A percentile compares a stretch with the other conserved stretches of the same genome.
phyloP scores from a whole-genome alignment of 371 early-diverging fungal species.

The Zychaea mexicana region DNA sequence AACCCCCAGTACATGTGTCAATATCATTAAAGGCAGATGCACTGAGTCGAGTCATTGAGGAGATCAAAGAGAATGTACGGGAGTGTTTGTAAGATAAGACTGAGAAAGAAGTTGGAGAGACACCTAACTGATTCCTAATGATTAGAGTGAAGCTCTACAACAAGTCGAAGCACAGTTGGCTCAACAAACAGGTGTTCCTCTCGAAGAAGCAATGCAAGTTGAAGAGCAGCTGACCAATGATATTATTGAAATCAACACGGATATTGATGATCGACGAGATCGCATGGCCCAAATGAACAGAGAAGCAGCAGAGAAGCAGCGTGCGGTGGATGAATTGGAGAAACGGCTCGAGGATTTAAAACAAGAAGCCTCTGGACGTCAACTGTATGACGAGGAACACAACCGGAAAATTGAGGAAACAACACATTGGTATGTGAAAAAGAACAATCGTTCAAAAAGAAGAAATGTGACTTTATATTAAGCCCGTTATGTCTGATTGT shows the following conservation, averaged over 20 bases:
- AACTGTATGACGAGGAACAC: background rate
- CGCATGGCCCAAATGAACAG: background rate
- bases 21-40: no score
- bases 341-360: background rate
- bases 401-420: background rate
- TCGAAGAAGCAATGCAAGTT: conserved; percentile 5
- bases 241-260: conserved; percentile 9
- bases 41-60: no score
- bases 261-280: conserved; percentile 12
- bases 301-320: background rate
- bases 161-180: background rate
- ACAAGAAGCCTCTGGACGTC: background rate
- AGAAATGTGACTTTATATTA: no score
- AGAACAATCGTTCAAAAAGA: no score
- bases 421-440: conserved; percentile 6
- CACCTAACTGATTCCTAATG: background rate
- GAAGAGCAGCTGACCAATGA: conserved; percentile 8
- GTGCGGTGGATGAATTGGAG: background rate
- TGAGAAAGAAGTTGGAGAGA: no score
- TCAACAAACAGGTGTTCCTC: background rate
- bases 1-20: no score
- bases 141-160: background rate
- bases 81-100: no score
- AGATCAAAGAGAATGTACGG: no score
- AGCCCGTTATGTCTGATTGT: no score